These are phyloP conservation scores for Albugo laibachii DNA, from an alignment of 352 stramenopile genomes.

Conservation along the genomic window DNA sequence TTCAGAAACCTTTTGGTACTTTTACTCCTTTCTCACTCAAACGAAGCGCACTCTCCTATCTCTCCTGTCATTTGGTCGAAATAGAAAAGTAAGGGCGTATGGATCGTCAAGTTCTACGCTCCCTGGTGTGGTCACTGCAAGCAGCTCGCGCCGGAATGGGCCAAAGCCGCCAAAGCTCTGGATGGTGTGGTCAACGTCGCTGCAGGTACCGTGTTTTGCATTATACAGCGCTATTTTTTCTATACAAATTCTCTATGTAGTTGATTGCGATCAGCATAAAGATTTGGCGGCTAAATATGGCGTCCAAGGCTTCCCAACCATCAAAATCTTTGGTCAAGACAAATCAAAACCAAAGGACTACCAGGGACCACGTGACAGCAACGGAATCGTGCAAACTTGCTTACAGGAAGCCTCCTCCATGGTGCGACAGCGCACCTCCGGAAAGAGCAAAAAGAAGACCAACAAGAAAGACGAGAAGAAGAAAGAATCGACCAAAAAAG, in stretches of 20 bases:
- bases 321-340: constrained; percentile 83
- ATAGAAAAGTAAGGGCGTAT: constrained; percentile 56
- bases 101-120: constrained; percentile 91
- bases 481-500: constrained; percentile 9
- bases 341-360: constrained; percentile 62
- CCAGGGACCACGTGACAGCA: constrained; percentile 56
- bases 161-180: constrained; percentile 77
- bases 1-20: too few species aligned
- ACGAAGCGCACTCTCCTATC: too few species aligned
- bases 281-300: constrained; percentile 71
- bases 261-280: constrained; percentile 70
- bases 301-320: constrained; percentile 85
- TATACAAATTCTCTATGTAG: constrained; percentile 3
- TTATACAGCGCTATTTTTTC: background rate
- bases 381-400: constrained; percentile 70
- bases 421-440: constrained; percentile 56
- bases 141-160: constrained; percentile 82
- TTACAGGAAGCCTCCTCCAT: constrained; percentile 47
- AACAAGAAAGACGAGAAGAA: constrained; percentile 22
- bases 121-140: constrained; percentile 92
- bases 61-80: background rate
- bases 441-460: constrained; percentile 10
- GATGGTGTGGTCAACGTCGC: constrained; percentile 81
- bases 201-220: constrained; percentile 15
- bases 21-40: too few species aligned